Conservation (phyloP, 495 filamentous ascomycete species). For the Tetracladium setigerum region DNA sequence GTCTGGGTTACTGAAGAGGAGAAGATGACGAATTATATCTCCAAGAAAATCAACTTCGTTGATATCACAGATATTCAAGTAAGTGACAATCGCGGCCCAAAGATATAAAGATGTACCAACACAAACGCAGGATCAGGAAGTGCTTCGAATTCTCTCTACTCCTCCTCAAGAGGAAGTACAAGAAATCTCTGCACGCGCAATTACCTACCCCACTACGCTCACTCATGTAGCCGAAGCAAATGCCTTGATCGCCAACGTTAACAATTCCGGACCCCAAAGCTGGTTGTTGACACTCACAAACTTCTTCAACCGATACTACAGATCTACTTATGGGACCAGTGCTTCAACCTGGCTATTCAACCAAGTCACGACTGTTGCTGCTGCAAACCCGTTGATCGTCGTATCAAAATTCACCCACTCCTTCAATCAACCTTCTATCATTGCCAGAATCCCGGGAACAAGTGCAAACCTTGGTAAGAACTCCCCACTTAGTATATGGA, state of each 20-base stretch:
- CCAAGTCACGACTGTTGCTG: slow-evolving; percentile 29
- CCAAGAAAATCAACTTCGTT: slow-evolving; percentile 37
- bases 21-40: slow-evolving; percentile 33
- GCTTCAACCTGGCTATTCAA: slow-evolving; percentile 35
- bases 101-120: neutral
- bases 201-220: slow-evolving; percentile 30
- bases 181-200: slow-evolving; percentile 14
- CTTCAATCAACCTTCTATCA: slow-evolving; percentile 37
- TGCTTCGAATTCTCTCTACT: neutral
- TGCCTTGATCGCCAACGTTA: slow-evolving; percentile 28
- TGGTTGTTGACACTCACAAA: slow-evolving; percentile 35
- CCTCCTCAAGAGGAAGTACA: neutral
- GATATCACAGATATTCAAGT: slow-evolving; percentile 43
- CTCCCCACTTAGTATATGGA: too few species aligned
- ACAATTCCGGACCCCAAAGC: slow-evolving; percentile 26
- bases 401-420: slow-evolving; percentile 35
- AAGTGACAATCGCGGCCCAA: neutral
- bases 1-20: slow-evolving; percentile 43
- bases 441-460: slow-evolving; percentile 39
- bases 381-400: slow-evolving; percentile 33
- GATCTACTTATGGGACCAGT: slow-evolving; percentile 29
- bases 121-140: too few species aligned
- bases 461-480: slow-evolving; percentile 25
- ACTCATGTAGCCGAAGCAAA: slow-evolving; percentile 32
- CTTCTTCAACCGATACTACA: slow-evolving; percentile 41